phyloP scores from a whole-genome alignment of 2,329 filamentous ascomycete genomes.

The Neurospora sp. region DNA sequence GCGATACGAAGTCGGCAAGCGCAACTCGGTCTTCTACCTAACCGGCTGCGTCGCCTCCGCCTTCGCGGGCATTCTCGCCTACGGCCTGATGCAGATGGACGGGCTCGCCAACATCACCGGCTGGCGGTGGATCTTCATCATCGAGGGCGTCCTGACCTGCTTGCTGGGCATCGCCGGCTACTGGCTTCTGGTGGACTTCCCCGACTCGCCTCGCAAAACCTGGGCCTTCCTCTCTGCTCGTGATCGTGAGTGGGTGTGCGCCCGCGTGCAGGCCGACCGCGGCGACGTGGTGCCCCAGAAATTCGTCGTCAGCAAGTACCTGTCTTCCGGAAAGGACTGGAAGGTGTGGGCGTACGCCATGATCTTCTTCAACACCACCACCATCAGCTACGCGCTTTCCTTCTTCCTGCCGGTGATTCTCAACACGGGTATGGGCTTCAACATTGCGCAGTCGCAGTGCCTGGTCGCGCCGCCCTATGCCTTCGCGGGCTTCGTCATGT shows the following conservation, averaged over 20 bases:
- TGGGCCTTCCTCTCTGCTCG: constrained; percentile 43
- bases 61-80: constrained; percentile 60
- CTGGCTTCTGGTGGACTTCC: constrained; percentile 55
- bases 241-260: constrained; percentile 43
- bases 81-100: constrained; percentile 56
- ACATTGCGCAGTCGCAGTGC: constrained; percentile 54
- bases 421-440: constrained; percentile 51
- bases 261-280: constrained; percentile 46
- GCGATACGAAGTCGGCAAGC: constrained; percentile 58
- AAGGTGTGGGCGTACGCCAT: constrained; percentile 54
- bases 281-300: constrained; percentile 45
- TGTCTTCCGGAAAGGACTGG: constrained; percentile 38
- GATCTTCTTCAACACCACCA: constrained; percentile 57
- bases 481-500: constrained; percentile 56
- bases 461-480: constrained; percentile 62
- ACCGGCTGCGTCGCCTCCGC: constrained; percentile 57
- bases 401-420: constrained; percentile 76
- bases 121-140: constrained; percentile 61
- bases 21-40: constrained; percentile 61
- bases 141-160: constrained; percentile 45
- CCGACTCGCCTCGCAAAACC: constrained; percentile 41
- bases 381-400: constrained; percentile 64
- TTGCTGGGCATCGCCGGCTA: constrained; percentile 39
- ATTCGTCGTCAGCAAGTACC: constrained; percentile 39
- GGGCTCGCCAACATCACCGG: constrained; percentile 45